phyloP scores from a whole-genome alignment of 768 basidiomycete species.

The Sutorius australiensis region DNA sequence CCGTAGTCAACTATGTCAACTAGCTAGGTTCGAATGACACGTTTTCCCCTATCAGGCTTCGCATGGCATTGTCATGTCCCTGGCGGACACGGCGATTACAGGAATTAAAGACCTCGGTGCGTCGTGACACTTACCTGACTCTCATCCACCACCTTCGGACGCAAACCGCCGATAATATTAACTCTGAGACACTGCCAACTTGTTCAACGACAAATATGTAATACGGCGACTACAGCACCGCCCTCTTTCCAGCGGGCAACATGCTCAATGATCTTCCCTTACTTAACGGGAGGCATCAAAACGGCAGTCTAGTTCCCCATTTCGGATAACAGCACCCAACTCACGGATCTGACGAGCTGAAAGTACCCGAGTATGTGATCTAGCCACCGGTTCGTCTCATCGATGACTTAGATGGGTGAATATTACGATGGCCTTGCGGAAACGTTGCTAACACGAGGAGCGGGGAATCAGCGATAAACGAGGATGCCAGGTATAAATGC shows the following conservation, averaged over 20 bases:
- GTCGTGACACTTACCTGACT: not conserved
- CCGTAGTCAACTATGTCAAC: not conserved
- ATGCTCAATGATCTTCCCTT: slow-evolving; percentile 8
- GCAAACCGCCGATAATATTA: not conserved
- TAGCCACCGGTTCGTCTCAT: no score
- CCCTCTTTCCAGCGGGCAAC: not conserved
- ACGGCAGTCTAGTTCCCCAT: not conserved
- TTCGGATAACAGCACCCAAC: not conserved
- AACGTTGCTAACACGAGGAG: not conserved
- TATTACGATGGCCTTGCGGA: not conserved
- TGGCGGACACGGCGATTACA: not conserved
- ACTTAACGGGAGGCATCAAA: not conserved
- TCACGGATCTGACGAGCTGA: not conserved
- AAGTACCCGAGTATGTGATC: not conserved
- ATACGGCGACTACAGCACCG: not conserved
- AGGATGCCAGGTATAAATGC: slow-evolving; percentile 16
- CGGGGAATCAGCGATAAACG: not conserved
- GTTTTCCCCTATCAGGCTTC: not conserved
- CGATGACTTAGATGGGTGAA: not conserved
- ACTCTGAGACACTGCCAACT: not conserved
- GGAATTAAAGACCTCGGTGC: not conserved
- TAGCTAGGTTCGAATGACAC: not conserved
- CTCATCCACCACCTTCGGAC: not conserved
- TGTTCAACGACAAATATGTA: not conserved
- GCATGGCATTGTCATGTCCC: not conserved